Base-by-base conservation (phyloP, 1,284 basidiomycete genomes). In the Rhodotorula sp. region DNA sequence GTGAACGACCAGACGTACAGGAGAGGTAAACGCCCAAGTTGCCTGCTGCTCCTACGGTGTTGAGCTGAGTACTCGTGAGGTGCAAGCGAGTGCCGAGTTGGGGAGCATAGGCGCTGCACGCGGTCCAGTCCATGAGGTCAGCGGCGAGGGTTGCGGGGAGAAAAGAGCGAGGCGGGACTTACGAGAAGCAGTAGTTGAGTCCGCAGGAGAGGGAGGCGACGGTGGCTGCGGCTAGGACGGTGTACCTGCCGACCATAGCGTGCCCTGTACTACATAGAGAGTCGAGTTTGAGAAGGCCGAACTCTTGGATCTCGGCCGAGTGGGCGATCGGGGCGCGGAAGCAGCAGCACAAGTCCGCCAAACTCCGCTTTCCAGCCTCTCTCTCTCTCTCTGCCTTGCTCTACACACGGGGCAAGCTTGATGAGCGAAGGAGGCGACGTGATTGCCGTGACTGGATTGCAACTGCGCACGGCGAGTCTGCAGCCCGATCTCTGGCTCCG, bases 41-140 rank as follows among this genome's bases (percentile, higher is more conserved):
- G 21, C 82, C 81, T 0, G 79, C 78, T 18, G 82, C 79, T 21
- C 82, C 82, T 20, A 83, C 78, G 2, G 81, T 69, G 66, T 82
- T 82, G 72, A 80, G 78, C 73, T 83, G 80, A 1, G 81, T 82
- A 2, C 77, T 79, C 0, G 79, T 77, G 10, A 83, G 76, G 31
- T 78, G 75, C 20, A 82, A 76, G 20, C 62, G 66, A 23, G 79
- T 77, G 43, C 80, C 80, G 14, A 82, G 77, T 72, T 83, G 82
- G 0, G 82, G 82, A 0, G 81, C 82, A 62, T 79, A 83, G 5
- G 70, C 59, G 2, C 69, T 70, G 64, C n/a, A 4, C 1, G 31
- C 23, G 2, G 47, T 21, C 23, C 5, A 58, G 34, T 58, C 29
- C 20, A 26, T 29, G 23, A 48, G 59, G 14, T 48, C 48, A 29